phyloP scores from a whole-genome alignment of 1,284 basidiomycete species.

The Athelia psychrophila region DNA sequence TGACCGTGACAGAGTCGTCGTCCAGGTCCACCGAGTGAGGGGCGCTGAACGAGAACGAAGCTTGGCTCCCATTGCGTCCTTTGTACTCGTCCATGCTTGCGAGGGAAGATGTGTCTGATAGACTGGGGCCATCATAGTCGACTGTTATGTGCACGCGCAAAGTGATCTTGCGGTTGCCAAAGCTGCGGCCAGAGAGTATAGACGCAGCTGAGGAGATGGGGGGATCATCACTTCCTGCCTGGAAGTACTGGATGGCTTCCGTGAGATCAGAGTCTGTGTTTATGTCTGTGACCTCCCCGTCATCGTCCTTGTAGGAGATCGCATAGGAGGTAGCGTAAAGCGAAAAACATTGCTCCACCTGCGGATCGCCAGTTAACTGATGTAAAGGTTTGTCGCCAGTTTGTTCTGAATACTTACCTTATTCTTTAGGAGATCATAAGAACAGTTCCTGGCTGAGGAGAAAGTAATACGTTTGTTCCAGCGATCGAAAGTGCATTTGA shows the following conservation, averaged over 20 bases:
- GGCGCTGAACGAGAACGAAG: conserved; percentile 49
- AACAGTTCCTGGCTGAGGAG: conserved; percentile 71
- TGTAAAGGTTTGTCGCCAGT: conserved; percentile 2
- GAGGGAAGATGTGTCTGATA: conserved; percentile 83
- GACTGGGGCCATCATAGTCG: conserved; percentile 88
- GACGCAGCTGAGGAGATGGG: conserved; percentile 69
- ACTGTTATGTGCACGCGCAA: conserved; percentile 73
- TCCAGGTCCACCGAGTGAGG: conserved; percentile 44
- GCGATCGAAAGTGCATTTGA: conserved; percentile 78
- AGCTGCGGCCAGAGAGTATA: conserved; percentile 69
- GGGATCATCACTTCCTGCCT: conserved; percentile 65
- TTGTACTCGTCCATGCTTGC: conserved; percentile 73
- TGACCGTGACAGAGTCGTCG: conserved; percentile 71
- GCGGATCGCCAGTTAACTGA: conserved; percentile 6
- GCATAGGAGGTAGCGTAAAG: conserved; percentile 67
- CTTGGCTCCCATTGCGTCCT: conserved; percentile 55
- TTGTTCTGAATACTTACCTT: conserved; percentile 44
- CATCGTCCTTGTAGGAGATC: conserved; percentile 85
- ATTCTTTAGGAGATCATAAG: conserved; percentile 64
- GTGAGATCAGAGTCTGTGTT: conserved; percentile 70
- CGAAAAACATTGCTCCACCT: conserved; percentile 84
- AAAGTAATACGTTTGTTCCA: conserved; percentile 76
- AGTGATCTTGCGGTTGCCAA: conserved; percentile 67
- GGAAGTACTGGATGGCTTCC: conserved; percentile 85
- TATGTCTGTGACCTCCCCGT: conserved; percentile 73